Evolutionary conservation across 176 grass and related monocot species (phyloP).

Genomic region (Tillandsia fasciculata): DNA sequence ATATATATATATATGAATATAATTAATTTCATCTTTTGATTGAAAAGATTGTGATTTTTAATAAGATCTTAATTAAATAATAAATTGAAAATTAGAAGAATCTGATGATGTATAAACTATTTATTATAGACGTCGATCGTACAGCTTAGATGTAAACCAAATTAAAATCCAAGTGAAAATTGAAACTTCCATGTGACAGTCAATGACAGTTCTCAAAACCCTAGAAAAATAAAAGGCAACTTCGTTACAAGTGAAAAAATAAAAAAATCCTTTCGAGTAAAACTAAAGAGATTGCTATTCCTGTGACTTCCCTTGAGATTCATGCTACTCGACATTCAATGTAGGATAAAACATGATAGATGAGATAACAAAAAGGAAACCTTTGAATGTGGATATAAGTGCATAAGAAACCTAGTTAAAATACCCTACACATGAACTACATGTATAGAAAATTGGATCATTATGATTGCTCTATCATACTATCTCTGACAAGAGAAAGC

Average conservation of each 20-base stretch:
- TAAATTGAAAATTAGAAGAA: too few species aligned
- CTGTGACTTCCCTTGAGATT: neutral
- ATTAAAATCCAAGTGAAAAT: constrained; percentile 4
- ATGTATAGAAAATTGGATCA: constrained; percentile 3
- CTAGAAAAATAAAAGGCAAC: constrained; percentile 16
- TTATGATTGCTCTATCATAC: constrained; percentile 27
- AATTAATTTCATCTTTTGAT: neutral
- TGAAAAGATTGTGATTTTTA: neutral
- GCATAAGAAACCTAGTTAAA: constrained; percentile 12
- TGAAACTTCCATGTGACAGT: neutral
- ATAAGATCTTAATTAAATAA: too few species aligned
- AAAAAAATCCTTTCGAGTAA: constrained; percentile 6
- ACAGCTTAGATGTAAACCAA: neutral
- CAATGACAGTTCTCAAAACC: constrained; percentile 15
- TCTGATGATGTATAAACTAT: too few species aligned
- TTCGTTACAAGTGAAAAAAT: neutral
- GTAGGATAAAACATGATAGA: neutral
- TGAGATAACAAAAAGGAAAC: neutral
- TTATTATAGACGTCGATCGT: too few species aligned
- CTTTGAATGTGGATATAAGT: constrained; percentile 1
- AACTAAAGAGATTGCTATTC: neutral
- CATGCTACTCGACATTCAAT: constrained; percentile 7
- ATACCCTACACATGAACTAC: constrained; percentile 8
- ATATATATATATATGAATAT: neutral
- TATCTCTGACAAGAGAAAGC: constrained; percentile 33